These are phyloP conservation scores for Solanum tarapatanum DNA, from an alignment of 257 asterid species.

Conservation along the genomic window DNA sequence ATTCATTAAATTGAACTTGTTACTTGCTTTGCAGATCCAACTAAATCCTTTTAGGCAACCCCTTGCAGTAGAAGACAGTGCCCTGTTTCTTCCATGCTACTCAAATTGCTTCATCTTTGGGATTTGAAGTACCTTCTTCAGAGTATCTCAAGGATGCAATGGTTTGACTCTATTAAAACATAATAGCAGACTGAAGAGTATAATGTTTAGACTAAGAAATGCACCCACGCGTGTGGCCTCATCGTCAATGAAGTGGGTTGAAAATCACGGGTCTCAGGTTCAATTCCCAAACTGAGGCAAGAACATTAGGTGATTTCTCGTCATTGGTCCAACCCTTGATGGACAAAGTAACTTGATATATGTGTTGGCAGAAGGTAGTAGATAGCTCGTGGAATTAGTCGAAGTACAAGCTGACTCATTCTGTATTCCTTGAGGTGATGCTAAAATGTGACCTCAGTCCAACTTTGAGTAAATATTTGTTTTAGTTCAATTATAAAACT, in stretches of 20 bases:
- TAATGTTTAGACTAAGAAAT: not conserved
- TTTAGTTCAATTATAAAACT: not conserved
- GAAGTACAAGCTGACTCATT: not conserved
- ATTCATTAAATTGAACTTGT: not conserved
- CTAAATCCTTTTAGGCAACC: conserved; percentile 95
- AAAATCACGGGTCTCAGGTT: not conserved
- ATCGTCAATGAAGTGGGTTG: not conserved
- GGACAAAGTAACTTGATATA: not conserved
- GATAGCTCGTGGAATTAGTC: not conserved
- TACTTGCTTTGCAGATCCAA: conserved; percentile 44
- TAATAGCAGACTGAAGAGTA: not conserved
- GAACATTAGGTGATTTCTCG: not conserved
- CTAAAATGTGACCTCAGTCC: not conserved
- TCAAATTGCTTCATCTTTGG: conserved; percentile 90
- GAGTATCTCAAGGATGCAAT: not conserved
- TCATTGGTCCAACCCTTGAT: not conserved
- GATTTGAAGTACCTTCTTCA: conserved; percentile 15
- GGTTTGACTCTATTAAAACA: not conserved
- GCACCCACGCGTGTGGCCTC: not conserved
- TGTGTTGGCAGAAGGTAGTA: not conserved
- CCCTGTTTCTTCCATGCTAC: conserved; percentile 60
- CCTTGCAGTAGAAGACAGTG: conserved; percentile 56
- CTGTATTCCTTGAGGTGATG: not conserved
- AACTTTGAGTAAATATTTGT: not conserved
- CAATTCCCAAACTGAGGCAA: not conserved